Evolutionary conservation across 2,329 filamentous ascomycete species (phyloP).

Genomic region (Colletotrichum lini): DNA sequence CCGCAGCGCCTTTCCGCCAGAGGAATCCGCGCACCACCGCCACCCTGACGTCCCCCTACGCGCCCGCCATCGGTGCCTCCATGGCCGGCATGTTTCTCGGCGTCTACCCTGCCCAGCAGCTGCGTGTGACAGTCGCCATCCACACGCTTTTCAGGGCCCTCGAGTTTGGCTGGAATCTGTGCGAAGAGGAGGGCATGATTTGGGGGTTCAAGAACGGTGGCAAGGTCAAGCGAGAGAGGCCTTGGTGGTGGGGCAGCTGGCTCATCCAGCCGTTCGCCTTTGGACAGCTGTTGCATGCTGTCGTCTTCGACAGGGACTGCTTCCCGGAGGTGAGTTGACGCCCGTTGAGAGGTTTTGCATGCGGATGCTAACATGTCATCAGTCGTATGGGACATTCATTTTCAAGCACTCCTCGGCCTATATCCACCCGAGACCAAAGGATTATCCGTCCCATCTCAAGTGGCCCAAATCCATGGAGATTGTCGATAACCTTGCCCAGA

Average conservation of each 20-base stretch:
- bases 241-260: slow-evolving; percentile 90
- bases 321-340: slow-evolving; percentile 70
- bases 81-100: slow-evolving; percentile 87
- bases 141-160: slow-evolving; percentile 85
- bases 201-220: slow-evolving; percentile 71
- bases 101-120: slow-evolving; percentile 74
- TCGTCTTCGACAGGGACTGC: slow-evolving; percentile 83
- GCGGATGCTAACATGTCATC: slow-evolving; percentile 16
- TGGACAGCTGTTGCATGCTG: slow-evolving; percentile 82
- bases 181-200: slow-evolving; percentile 80
- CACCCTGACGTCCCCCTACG: slow-evolving; percentile 84
- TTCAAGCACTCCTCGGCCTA: slow-evolving; percentile 86
- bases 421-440: slow-evolving; percentile 78
- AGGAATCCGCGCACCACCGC: slow-evolving; percentile 84
- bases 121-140: slow-evolving; percentile 86
- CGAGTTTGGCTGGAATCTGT: slow-evolving; percentile 88
- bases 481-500: slow-evolving; percentile 84
- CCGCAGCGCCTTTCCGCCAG: slow-evolving; percentile 83
- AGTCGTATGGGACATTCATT: slow-evolving; percentile 62
- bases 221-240: slow-evolving; percentile 73
- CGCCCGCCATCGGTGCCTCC: slow-evolving; percentile 91
- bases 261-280: slow-evolving; percentile 82
- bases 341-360: neutral
- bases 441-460: slow-evolving; percentile 74
- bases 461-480: slow-evolving; percentile 86